These are phyloP conservation scores for Phialocephala sp. DNA, from an alignment of 2,329 filamentous ascomycete species.

Conservation along the genomic window DNA sequence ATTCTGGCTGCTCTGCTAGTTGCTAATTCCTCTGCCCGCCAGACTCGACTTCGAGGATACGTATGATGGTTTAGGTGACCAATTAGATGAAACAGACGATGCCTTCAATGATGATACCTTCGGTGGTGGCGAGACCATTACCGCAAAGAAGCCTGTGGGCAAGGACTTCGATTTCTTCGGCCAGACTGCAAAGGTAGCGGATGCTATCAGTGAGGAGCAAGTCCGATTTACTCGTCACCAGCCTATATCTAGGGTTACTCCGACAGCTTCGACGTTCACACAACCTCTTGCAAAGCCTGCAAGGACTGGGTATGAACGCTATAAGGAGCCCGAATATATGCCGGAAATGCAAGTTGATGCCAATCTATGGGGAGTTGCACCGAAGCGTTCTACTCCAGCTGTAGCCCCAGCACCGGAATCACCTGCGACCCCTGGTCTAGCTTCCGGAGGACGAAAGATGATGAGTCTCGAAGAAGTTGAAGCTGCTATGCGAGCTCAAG, in stretches of 20 bases:
- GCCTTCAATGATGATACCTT: constrained; percentile 98
- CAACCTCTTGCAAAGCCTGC: constrained; percentile 62
- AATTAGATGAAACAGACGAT: constrained; percentile 90
- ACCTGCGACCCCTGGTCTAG: constrained; percentile 42
- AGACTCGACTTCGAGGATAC: constrained; percentile 94
- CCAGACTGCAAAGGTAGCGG: constrained; percentile 83
- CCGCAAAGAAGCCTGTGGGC: constrained; percentile 63
- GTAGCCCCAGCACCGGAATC: constrained; percentile 35
- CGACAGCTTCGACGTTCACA: constrained; percentile 47
- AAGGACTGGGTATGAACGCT: constrained; percentile 89
- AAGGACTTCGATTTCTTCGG: constrained; percentile 98
- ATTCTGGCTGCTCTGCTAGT: background rate
- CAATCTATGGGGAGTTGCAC: constrained; percentile 85
- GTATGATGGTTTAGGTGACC: constrained; percentile 91
- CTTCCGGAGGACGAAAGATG: constrained; percentile 69
- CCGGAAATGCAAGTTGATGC: constrained; percentile 92
- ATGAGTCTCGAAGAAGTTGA: constrained; percentile 98
- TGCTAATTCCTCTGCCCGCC: constrained; percentile 2
- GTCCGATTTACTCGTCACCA: constrained; percentile 80
- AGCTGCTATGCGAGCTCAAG: constrained; percentile 81
- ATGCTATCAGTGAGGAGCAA: constrained; percentile 90
- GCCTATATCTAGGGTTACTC: constrained; percentile 57
- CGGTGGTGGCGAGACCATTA: constrained; percentile 56
- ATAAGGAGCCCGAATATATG: constrained; percentile 81
- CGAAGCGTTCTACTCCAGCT: constrained; percentile 55